Base-by-base conservation (phyloP, 2,329 filamentous ascomycete genomes). In the Colletotrichum agaves region DNA sequence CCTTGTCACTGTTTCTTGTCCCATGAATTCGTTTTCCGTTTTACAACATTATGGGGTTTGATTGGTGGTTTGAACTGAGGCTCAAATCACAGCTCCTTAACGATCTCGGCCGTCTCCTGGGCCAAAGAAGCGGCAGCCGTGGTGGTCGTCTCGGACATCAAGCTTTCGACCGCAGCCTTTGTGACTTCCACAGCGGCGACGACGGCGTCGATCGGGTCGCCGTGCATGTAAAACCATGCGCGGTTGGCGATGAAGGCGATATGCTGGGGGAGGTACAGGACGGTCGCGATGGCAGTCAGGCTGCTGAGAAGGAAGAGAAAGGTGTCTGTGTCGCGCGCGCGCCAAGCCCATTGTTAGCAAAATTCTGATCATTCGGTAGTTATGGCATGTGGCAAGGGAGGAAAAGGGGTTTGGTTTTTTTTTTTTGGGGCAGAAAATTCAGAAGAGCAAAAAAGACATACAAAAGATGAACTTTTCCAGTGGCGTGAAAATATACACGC, bases 401-500 rank as follows among this genome's bases (percentile, higher is more conserved):
- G 2, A 27, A 31, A 33, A 33, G 1, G 47, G 46, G 5, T 27
- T 27, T 27, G 46, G 23, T n/a, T 6, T 15, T 27, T n/a, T n/a
- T n/a, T n/a, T n/a, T n/a, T n/a, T n/a, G n/a, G n/a, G n/a, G 7
- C 15, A 27, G 4, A 21, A 27, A 50, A 17, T 2, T 31, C 27
- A 52, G 23, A 50, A n/a, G 21, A 35, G 47, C 56, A 23, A 46
- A 11, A n/a, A n/a, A n/a, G 27, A 80, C 93, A 65, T 87, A 98
- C 96, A 98, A 82, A 98, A 97, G 74, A 97, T 91, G 81, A 97
- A 95, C 80, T 97, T 97, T 84, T 99, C 96, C 59, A 92, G 94
- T 1, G 94, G 92, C 41, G 94, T 98, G 74, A 98, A 91, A 92
- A 99, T 98, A 86, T 99, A 98, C 27, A 98, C 88, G 69, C 92